These are phyloP conservation scores for Cicer arietinum DNA, from an alignment of 306 rosid species.

Conservation along the genomic window DNA sequence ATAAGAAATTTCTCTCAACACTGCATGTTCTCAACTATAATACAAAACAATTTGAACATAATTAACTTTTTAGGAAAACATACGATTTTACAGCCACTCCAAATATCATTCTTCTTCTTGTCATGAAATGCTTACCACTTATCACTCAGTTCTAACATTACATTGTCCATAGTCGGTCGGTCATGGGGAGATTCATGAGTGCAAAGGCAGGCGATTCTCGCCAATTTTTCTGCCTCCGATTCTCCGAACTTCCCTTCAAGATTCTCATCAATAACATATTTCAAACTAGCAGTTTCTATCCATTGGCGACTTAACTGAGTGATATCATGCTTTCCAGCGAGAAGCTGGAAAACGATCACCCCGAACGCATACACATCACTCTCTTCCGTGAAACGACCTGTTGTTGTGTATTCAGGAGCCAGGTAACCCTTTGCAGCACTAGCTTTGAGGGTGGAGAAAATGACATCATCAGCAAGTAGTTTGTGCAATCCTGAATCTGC, in stretches of 20 bases:
- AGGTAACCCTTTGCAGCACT: conserved; percentile 92
- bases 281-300: conserved; percentile 48
- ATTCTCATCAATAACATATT: conserved; percentile 65
- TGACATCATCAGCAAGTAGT: conserved; percentile 81
- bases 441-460: conserved; percentile 78
- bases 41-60: neutral
- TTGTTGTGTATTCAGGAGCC: conserved; percentile 78
- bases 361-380: conserved; percentile 88
- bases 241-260: conserved; percentile 71
- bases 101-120: conserved; percentile 20
- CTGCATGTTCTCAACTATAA: conserved; percentile 24
- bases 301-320: conserved; percentile 50
- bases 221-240: conserved; percentile 67
- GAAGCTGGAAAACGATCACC: conserved; percentile 76
- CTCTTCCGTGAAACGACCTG: conserved; percentile 73
- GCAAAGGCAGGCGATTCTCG: conserved; percentile 69
- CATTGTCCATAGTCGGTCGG: conserved; percentile 71
- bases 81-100: conserved; percentile 33
- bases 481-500: conserved; percentile 83
- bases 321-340: conserved; percentile 65
- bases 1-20: conserved; percentile 13
- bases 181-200: conserved; percentile 63
- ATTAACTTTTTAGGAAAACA: neutral
- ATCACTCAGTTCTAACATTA: conserved; percentile 55
- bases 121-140: conserved; percentile 31